phyloP scores from a whole-genome alignment of 2,329 filamentous ascomycete species.

The Sporothrix brunneoviolacea region DNA sequence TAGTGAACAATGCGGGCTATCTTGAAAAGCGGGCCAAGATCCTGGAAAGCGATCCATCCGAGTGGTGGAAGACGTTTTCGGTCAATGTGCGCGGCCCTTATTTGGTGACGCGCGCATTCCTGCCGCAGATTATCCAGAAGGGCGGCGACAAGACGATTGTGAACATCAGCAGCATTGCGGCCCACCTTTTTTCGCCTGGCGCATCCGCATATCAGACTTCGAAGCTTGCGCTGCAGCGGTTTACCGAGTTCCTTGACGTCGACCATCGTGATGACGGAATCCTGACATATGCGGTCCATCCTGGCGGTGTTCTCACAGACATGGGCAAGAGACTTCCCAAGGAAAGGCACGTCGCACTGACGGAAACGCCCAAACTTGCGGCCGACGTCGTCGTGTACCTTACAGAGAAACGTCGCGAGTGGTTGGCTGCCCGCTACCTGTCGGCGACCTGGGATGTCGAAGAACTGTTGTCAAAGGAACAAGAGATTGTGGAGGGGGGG shows the following conservation, averaged over 20 bases:
- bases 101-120: constrained; percentile 38
- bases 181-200: constrained; percentile 25
- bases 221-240: constrained; percentile 38
- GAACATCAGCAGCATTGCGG: constrained; percentile 34
- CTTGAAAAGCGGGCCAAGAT: constrained; percentile 30
- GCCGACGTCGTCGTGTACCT: constrained; percentile 22
- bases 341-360: constrained; percentile 13
- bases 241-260: constrained; percentile 36
- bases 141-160: constrained; percentile 33
- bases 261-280: constrained; percentile 38
- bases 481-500: constrained; percentile 18
- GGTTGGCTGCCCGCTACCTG: constrained; percentile 21
- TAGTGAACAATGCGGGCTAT: constrained; percentile 36
- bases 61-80: constrained; percentile 42
- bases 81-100: constrained; percentile 46
- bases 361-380: constrained; percentile 19
- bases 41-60: constrained; percentile 31
- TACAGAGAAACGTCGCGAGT: constrained; percentile 18
- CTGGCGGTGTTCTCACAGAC: constrained; percentile 39
- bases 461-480: constrained; percentile 19
- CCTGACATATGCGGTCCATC: constrained; percentile 37
- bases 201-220: constrained; percentile 39
- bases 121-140: constrained; percentile 37
- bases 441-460: constrained; percentile 21
- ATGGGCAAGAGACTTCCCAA: constrained; percentile 31